Evolutionary conservation across 495 filamentous ascomycete species (phyloP).

Genomic region (Acidomyces sp.): DNA sequence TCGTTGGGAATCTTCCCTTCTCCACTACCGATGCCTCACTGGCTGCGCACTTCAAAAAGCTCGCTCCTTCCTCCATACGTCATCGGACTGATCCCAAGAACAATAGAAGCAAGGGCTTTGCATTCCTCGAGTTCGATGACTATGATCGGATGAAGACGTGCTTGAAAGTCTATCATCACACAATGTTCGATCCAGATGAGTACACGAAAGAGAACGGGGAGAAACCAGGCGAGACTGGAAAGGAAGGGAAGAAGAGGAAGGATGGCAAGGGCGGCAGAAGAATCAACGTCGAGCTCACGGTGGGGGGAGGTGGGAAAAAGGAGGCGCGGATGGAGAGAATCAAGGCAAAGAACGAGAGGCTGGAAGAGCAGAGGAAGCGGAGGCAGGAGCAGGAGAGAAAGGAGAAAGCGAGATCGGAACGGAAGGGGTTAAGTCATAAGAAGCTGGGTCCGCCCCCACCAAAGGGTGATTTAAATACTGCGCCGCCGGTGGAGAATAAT

Average conservation of each 20-base stretch:
- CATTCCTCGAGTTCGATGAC: conserved; percentile 82
- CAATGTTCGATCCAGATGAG: conserved; percentile 45
- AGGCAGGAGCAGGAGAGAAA: conserved; percentile 21
- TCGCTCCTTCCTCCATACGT: conserved; percentile 60
- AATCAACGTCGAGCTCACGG: conserved; percentile 83
- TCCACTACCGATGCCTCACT: conserved; percentile 56
- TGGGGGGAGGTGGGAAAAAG: conserved; percentile 68
- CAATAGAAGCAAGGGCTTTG: conserved; percentile 66
- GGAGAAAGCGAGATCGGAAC: conserved; percentile 18
- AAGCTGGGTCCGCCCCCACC: conserved; percentile 1
- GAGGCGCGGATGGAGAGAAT: conserved; percentile 60
- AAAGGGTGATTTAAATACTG: conserved; percentile 2
- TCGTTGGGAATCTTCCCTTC: conserved; percentile 67
- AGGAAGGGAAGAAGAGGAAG: neutral
- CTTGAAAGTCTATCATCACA: conserved; percentile 78
- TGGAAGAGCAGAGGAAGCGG: conserved; percentile 34
- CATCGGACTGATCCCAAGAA: conserved; percentile 59
- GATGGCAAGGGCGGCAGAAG: conserved; percentile 30
- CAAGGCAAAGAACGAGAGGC: conserved; percentile 70
- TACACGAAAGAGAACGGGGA: neutral
- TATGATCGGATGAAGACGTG: conserved; percentile 92
- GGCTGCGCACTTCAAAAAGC: conserved; percentile 59
- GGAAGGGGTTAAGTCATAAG: conserved; percentile 5
- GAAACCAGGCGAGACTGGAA: neutral
- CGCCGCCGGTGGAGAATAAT: neutral